These are phyloP conservation scores for Verticillium nonalfalfae DNA, from an alignment of 2,329 filamentous ascomycete species.

Conservation along the genomic window DNA sequence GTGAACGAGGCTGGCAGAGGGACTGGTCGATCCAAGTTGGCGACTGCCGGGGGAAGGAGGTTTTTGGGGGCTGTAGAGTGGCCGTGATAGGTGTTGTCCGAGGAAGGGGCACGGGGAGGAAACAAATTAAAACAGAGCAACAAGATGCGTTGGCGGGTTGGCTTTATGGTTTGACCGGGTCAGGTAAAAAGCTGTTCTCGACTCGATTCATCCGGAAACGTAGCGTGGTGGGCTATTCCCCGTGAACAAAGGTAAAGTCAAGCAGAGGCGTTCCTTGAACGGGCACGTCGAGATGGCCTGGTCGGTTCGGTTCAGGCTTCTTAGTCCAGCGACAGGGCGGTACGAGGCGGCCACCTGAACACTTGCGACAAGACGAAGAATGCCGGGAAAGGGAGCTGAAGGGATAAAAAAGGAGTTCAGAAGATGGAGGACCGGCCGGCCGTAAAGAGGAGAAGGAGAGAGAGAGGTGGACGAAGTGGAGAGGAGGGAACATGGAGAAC, in stretches of 20 bases:
- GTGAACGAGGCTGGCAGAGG: conserved; percentile 4
- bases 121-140: not conserved
- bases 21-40: not conserved
- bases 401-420: not conserved
- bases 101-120: not conserved
- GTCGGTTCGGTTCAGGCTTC: not conserved
- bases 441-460: not conserved
- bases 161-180: not conserved
- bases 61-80: not conserved
- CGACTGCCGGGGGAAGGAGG: not conserved
- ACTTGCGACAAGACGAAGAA: not conserved
- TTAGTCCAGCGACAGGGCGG: no score
- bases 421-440: not conserved
- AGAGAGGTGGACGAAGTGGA: not conserved
- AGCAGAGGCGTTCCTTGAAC: not conserved
- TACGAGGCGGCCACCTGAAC: no score
- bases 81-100: conserved; percentile 10
- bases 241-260: not conserved
- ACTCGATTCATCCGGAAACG: not conserved
- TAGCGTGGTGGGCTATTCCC: not conserved
- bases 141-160: not conserved
- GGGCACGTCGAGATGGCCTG: not conserved
- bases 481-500: not conserved
- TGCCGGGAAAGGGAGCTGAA: not conserved
- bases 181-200: not conserved